Base-by-base conservation (phyloP, 352 stramenopile genomes). In the Blastocystis sp. region DNA sequence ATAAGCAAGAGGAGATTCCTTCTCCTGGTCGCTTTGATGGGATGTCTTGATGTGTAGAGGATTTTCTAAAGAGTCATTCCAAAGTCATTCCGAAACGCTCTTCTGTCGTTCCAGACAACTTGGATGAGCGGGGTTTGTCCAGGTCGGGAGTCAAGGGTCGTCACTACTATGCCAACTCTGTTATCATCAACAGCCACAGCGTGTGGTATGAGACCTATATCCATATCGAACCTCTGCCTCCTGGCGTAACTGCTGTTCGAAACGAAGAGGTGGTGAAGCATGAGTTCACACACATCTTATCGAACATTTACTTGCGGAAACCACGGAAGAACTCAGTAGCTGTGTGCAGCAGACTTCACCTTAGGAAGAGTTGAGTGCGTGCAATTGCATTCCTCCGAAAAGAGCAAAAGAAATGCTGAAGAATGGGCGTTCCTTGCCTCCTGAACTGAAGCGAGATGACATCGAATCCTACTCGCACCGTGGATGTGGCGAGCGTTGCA, bases 401-500 rank as follows among this genome's bases (percentile, higher is more conserved):
- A 13, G 50, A 59, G 50, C 50, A 3, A 59, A 59, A n/a, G 50
- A 59, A 3, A 59, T 59, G 13, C 50, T 59, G 50, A 59, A 59
- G 50, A 13, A 59, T n/a, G 20, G 1, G 3, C 13, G 20, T n/a
- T 1, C 50, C 50, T n/a, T 59, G 11, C 50, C 13, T 59, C 20
- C 50, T 20, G 62, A 73, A 37, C 20, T 50, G 15, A 47, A 15
- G 2, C 62, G 29, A 5, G 62, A 73, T 20, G 62, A 73, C 29
- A 29, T 73, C 15, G 62, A 73, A 41, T 20, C 23, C 20, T 73
- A 15, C 29, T 34, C 62, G 62, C 62, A 41, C 23, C 23, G 62
- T 23, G 77, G 29, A 23, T 88, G 77, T 63, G 77, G 69, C 26
- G 59, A 61, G 7, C 29, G 56, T 23, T 88, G 77, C 62, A 68